Base-by-base conservation (phyloP, 2,329 filamentous ascomycete species). In the Fusarium tjaetaba region DNA sequence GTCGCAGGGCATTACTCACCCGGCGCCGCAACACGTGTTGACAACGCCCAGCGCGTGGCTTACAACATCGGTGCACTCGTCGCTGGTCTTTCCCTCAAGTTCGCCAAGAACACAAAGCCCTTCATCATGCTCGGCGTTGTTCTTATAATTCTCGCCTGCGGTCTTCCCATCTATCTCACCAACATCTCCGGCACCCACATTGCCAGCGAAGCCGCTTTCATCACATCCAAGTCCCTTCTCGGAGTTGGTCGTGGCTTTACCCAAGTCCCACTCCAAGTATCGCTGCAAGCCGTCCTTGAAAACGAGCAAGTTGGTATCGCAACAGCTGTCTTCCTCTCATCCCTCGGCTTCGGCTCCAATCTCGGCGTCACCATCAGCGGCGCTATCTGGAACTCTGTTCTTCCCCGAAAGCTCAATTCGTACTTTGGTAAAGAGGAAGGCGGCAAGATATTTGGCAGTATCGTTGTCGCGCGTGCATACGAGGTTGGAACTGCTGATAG, bases 301-400 rank as follows among this genome's bases (percentile, higher is more conserved):
- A 51, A 74, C 4, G 72, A 74, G 4, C 71, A 74, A 22, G 62
- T 74, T 0, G 72, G 71, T 5, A 64, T 74, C 4, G 72, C 72
- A 0, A 74, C 72, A 1, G 72, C 72, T 0, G 72, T 75, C 1
- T 75, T 73, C 11, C 66, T 75, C 1, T 75, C 72, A 0, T 75
- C 72, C 0, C 61, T 75, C 0, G 72, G 72, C 0, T 68, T 75
- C 2, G 72, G 72, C 6, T 75, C 72, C 7, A 75, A 75, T 16
- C 59, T 75, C 1, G 72, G 72, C 2, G 58, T 61, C 1, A 75
- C 72, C 1, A 52, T 75, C 24, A 75, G 72, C 2, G 72, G 72
- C 0, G 72, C 70, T 3, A 73, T 75, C 2, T 75, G 72, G 72
- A 75, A 75, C 45, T 75, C 72, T 1, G 48, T 75, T 0, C 62